Evolutionary conservation across 306 rosid species (phyloP), one percentile per base, ranked within the genome.

Genomic region (Lagenaria siceraria): DNA sequence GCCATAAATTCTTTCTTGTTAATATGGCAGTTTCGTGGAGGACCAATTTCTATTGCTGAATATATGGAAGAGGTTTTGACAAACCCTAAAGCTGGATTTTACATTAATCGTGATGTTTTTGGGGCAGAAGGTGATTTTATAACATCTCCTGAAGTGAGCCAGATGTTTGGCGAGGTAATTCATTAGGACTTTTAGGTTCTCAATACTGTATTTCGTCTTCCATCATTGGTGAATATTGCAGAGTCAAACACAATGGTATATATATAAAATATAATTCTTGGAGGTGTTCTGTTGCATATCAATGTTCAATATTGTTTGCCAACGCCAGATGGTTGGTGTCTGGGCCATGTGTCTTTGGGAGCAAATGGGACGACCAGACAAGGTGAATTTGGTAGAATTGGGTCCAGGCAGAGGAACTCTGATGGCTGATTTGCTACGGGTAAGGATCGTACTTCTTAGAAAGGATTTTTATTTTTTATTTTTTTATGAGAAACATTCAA

Each of bases 401-500:
- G 99, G 99, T 7, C 97, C 99, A 0, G 99, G 99, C 52, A 87
- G 99, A 78, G 99, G 99, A 82, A 92, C 97, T 58, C 97, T 95
- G 13, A 90, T 92, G 96, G 97, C 86, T 0, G 99, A 95, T 78
- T 93, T 95, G 80, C 97, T 95, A 78, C 91, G 87, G 3, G 99
- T 92, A 89, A 63, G 89, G 33, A 24, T 8, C 27, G 22, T 8
- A 38, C 36, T 38, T 55, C 25, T 21, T 75, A n/a, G 12, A 55
- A 55, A 46, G 62, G 13, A 25, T 77, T 77, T 77, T 17, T 24
- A 6, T 5, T 48, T 48, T 48, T 48, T 48, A 13, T 14, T 48
- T 48, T 48, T 13, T 0, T 48, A 0, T 13, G n/a, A n/a, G n/a
- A n/a, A n/a, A n/a, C n/a, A n/a, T n/a, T n/a, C n/a, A n/a, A n/a